Evolutionary conservation across 2,329 filamentous ascomycete genomes (phyloP), one percentile per base, ranked within the genome.

Genomic region (Fusarium camptoceras): DNA sequence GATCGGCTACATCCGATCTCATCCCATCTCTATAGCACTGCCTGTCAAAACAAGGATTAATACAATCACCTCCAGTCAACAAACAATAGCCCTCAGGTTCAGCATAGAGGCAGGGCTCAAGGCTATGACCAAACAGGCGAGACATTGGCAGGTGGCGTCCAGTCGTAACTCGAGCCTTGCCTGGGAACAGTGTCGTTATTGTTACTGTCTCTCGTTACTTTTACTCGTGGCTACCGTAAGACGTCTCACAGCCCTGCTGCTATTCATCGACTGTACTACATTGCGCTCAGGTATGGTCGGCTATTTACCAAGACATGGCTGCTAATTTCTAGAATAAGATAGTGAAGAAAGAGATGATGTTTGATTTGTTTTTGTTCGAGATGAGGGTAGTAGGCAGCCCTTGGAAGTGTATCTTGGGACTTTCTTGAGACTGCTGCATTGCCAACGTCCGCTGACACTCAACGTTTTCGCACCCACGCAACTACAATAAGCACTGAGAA

Each of bases 131-230:
- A 48, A 34, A 68, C 59, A 69, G 59, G 59, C 65, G 66, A 69
- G 66, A 68, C 66, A 68, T 68, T 68, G 55, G 25, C 30, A 18
- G n/a, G 66, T 68, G 66, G 64, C 66, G 65, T 64, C 59, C 64
- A 68, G 64, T 68, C 64, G 65, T 68, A 68, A 59, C 59, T 51
- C 34, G 54, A 64, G 34, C 44, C 64, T 64, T 49, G 43, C 27
- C 42, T 67, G 51, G 64, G 43, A 55, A 37, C 41, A 43, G 34
- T 57, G 14, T 41, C 20, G n/a, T 41, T 41, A 6, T 37, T 50
- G 28, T 28, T 39, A 60, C 31, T 66, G 63, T 64, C 54, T 59
- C 59, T 65, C 41, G 50, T 68, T 53, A 69, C 61, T 65, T 56
- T 68, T 51, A 41, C 64, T 68, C 66, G 59, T 68, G 65, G 64